These are phyloP conservation scores for Coemansia sp. DNA, from an alignment of 192 early-diverging fungal species.

Conservation along the genomic window DNA sequence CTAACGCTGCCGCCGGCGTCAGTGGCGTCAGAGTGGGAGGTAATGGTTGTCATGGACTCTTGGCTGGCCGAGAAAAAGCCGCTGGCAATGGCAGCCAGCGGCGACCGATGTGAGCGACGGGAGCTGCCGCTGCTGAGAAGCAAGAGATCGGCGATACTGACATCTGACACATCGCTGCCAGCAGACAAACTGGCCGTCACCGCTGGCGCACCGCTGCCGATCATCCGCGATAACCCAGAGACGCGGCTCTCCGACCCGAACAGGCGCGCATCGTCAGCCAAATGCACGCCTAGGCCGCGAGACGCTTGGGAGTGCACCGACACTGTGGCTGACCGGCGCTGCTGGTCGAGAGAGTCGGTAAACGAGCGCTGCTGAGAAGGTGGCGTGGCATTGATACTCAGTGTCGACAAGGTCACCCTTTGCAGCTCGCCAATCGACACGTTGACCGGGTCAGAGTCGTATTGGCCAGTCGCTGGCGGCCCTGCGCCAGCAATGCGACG, in stretches of 20 bases:
- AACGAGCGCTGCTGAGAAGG: conserved; percentile 6
- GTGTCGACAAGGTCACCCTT: neutral
- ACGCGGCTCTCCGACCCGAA: conserved; percentile 20
- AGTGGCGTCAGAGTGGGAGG: neutral
- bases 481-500: conserved; percentile 15
- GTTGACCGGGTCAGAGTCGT: neutral
- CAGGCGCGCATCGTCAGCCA: conserved; percentile 1
- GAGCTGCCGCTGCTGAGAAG: conserved; percentile 9
- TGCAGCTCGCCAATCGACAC: neutral
- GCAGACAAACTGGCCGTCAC: neutral
- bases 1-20: neutral
- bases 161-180: conserved; percentile 11
- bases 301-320: neutral
- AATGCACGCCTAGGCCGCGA: neutral
- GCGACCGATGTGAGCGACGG: conserved; percentile 28
- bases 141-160: conserved; percentile 7
- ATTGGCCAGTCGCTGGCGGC: neutral
- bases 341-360: neutral
- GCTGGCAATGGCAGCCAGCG: conserved; percentile 26
- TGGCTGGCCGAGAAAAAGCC: conserved; percentile 43
- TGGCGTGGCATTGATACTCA: neutral
- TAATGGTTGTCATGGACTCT: conserved; percentile 24
- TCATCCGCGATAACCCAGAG: conserved; percentile 31
- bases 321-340: neutral
- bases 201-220: neutral